These are phyloP conservation scores for Pseudopithomyces maydicus DNA, from an alignment of 2,329 filamentous ascomycete genomes.

Conservation along the genomic window DNA sequence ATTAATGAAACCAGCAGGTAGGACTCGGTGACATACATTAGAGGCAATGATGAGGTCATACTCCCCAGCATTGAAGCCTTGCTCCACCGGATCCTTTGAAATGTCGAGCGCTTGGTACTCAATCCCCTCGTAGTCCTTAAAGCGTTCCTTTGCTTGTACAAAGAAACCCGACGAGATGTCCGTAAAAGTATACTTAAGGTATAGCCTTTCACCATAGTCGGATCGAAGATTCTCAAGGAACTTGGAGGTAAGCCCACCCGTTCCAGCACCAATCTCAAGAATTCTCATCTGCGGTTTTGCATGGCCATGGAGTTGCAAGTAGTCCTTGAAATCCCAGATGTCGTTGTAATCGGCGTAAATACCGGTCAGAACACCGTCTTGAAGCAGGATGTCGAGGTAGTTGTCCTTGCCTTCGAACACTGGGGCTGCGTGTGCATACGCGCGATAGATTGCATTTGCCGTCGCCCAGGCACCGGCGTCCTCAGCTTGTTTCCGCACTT, in stretches of 20 bases:
- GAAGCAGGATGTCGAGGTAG: background rate
- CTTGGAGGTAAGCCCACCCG: conserved; percentile 16
- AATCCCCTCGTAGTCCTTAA: conserved; percentile 7
- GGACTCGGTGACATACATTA: conserved; percentile 30
- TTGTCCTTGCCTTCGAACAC: background rate
- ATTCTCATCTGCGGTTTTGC: conserved; percentile 12
- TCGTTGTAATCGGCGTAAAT: background rate
- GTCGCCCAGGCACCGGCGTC: background rate
- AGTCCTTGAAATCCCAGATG: background rate
- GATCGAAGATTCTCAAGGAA: conserved; percentile 10
- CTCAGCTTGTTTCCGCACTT: background rate
- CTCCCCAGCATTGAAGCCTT: conserved; percentile 13
- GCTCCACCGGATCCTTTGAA: conserved; percentile 10
- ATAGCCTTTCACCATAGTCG: background rate
- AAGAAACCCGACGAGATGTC: conserved; percentile 30
- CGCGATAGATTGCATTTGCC: background rate
- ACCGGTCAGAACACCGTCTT: background rate
- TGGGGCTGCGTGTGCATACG: background rate
- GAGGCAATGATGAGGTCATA: conserved; percentile 35
- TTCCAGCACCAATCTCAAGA: conserved; percentile 26
- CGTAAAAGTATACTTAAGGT: conserved; percentile 21
- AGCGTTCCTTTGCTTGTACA: conserved; percentile 13
- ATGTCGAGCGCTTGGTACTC: conserved; percentile 13
- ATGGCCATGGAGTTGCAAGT: background rate
- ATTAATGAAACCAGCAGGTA: background rate